phyloP scores from a whole-genome alignment of 768 basidiomycete species.

The Trametes sanguinea region DNA sequence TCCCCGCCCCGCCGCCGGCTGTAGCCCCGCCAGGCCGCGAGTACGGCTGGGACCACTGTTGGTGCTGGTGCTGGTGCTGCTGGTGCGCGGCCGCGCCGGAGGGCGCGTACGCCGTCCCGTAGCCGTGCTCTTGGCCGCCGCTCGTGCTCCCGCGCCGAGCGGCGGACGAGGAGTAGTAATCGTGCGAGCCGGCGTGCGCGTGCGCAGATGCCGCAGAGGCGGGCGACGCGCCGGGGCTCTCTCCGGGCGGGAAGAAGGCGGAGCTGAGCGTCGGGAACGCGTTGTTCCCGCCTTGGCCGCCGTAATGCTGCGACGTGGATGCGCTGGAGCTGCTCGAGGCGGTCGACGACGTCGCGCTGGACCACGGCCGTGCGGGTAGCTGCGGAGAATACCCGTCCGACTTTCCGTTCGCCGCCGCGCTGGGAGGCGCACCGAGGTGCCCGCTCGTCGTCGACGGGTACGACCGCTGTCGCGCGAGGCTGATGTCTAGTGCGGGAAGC shows the following conservation, averaged over 20 bases:
- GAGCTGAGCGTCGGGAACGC: constrained; percentile 57
- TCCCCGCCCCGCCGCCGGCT: background rate
- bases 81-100: background rate
- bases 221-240: constrained; percentile 35
- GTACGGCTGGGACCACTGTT: constrained; percentile 9
- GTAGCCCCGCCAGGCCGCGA: background rate
- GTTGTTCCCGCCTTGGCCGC: background rate
- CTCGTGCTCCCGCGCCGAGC: background rate
- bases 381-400: constrained; percentile 30
- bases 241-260: constrained; percentile 54
- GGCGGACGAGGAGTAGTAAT: constrained; percentile 14
- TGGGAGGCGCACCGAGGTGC: background rate
- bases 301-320: constrained; percentile 20
- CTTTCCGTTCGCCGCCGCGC: constrained; percentile 9
- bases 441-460: background rate
- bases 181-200: constrained; percentile 33
- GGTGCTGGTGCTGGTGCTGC: background rate
- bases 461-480: constrained; percentile 21
- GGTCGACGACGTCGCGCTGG: constrained; percentile 27
- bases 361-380: constrained; percentile 28
- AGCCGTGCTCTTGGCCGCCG: background rate
- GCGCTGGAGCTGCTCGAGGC: constrained; percentile 27
- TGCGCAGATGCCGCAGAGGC: constrained; percentile 23
- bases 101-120: background rate
- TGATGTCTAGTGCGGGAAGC: constrained; percentile 30